A percentile compares a stretch with the other conserved stretches of the same genome.
Conservation (phyloP, 768 basidiomycete species). For the Mycena capillaripes region DNA sequence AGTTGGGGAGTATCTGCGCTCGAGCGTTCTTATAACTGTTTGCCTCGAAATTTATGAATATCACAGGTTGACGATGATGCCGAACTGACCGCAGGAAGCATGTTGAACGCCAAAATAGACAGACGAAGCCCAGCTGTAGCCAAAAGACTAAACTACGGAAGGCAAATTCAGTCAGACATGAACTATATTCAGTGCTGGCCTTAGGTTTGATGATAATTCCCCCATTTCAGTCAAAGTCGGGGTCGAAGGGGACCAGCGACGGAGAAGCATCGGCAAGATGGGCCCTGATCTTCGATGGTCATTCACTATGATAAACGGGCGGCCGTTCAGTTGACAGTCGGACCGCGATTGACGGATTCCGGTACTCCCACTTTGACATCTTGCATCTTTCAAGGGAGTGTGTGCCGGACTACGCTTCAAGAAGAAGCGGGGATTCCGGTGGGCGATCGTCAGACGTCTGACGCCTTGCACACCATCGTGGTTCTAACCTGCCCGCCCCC, state of each 20-base stretch:
- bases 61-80: not conserved
- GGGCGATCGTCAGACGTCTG: not conserved
- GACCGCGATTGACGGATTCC: not conserved
- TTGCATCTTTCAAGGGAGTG: not conserved
- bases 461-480: no score
- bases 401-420: not conserved
- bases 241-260: not conserved
- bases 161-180: not conserved
- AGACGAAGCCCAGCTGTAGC: not conserved
- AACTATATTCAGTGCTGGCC: not conserved
- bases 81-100: not conserved
- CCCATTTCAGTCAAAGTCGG: not conserved
- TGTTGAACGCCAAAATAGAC: conserved; percentile 2
- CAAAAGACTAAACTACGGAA: not conserved
- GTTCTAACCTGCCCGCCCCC: no score
- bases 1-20: not conserved
- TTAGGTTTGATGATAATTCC: not conserved
- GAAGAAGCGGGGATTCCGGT: not conserved
- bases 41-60: not conserved
- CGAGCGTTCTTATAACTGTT: not conserved
- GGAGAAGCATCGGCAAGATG: not conserved
- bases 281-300: not conserved
- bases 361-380: not conserved
- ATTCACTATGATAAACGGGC: not conserved
- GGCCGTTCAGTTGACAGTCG: not conserved